A percentile compares a stretch with the other conserved stretches of the same genome.
Evolutionary conservation across 257 asterid species (phyloP).

Genomic region (Dorcoceras hygrometricum): DNA sequence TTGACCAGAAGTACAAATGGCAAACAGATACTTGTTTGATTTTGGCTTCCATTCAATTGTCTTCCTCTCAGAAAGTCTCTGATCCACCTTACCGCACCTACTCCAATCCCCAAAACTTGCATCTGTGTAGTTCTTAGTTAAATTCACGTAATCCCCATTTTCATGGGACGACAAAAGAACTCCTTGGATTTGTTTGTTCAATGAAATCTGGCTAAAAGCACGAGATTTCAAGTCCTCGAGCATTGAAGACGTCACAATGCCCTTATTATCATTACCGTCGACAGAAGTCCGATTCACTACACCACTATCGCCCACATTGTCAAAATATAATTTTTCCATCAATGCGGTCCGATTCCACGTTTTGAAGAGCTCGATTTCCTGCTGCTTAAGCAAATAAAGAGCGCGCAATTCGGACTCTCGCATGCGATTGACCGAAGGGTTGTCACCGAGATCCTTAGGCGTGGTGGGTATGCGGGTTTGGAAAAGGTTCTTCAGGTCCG

Average conservation of each 20-base stretch:
- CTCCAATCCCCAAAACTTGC: constrained; percentile 38
- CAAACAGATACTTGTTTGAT: constrained; percentile 72
- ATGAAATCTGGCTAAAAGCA: constrained; percentile 57
- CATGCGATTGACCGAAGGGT: constrained; percentile 49
- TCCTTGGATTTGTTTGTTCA: constrained; percentile 73
- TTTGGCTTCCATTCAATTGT: constrained; percentile 84
- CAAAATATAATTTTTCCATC: constrained; percentile 21
- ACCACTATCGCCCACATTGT: background rate
- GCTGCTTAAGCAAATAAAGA: constrained; percentile 67
- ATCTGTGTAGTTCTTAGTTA: constrained; percentile 47
- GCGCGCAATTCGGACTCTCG: constrained; percentile 82
- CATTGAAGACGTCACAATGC: constrained; percentile 22
- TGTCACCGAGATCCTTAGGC: constrained; percentile 28
- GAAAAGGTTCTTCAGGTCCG: constrained; percentile 54
- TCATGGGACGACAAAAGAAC: constrained; percentile 67
- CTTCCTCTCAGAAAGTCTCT: constrained; percentile 53
- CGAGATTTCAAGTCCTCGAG: constrained; percentile 53
- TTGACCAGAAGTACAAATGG: constrained; percentile 87
- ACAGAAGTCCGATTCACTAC: constrained; percentile 31
- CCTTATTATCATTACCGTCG: background rate
- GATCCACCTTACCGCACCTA: constrained; percentile 67
- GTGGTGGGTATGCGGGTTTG: constrained; percentile 40
- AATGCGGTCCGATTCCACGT: constrained; percentile 58
- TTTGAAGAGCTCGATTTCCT: constrained; percentile 68
- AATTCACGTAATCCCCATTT: constrained; percentile 30